Evolutionary conservation across 768 basidiomycete genomes (phyloP).

Genomic region (Mrakia blollopis): DNA sequence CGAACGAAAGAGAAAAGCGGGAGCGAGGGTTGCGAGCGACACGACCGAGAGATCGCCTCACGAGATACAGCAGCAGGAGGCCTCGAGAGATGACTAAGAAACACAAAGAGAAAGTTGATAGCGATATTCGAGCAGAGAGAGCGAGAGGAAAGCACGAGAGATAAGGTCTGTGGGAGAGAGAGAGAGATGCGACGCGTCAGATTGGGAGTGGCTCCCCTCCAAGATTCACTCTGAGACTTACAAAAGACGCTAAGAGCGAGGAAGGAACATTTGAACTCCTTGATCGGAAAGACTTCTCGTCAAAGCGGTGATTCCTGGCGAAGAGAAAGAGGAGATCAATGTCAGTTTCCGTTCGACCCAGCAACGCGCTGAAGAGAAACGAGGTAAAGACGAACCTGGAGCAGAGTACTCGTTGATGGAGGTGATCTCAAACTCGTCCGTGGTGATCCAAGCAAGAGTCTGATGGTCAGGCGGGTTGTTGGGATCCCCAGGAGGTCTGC

Average conservation of each 20-base stretch:
- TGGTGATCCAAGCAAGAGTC: constrained; percentile 14
- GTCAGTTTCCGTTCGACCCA: not conserved
- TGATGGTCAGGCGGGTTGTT: constrained; percentile 23
- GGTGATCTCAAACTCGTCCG: constrained; percentile 22
- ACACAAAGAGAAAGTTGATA: not conserved
- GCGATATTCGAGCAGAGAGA: not conserved
- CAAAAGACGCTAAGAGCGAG: not conserved
- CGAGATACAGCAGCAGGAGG: not conserved
- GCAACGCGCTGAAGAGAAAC: not conserved
- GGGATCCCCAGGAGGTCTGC: constrained; percentile 24
- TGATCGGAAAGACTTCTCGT: not conserved
- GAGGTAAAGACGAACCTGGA: constrained; percentile 14
- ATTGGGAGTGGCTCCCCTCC: not conserved
- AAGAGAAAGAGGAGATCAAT: not conserved
- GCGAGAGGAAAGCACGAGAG: too few relatives aligned
- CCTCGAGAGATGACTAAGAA: not conserved
- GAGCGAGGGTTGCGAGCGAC: not conserved
- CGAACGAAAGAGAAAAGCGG: too few relatives aligned
- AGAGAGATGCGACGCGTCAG: not conserved
- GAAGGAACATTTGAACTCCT: not conserved
- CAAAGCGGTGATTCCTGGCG: not conserved
- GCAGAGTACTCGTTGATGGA: constrained; percentile 17
- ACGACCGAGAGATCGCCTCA: not conserved
- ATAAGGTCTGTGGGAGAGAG: not conserved
- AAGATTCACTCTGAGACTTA: not conserved